Evolutionary conservation across 306 rosid species (phyloP).

Genomic region (Purshia tridentata): DNA sequence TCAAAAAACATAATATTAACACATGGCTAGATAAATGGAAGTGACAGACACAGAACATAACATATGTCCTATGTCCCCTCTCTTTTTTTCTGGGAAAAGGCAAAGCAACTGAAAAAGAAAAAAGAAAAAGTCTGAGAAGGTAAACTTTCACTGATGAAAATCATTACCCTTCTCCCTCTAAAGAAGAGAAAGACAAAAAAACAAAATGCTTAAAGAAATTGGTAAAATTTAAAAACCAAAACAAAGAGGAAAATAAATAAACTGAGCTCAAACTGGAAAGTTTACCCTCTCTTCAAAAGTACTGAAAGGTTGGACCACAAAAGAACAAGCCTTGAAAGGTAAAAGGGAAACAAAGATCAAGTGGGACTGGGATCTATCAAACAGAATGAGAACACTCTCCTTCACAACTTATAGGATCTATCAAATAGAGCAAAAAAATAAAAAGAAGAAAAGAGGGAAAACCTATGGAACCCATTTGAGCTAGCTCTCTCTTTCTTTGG

Average conservation of each 20-base stretch:
- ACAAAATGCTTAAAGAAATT: background rate
- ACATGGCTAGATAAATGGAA: background rate
- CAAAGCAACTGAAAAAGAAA: conserved; percentile 34
- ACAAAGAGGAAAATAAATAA: background rate
- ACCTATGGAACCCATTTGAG: conserved; percentile 6
- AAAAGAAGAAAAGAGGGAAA: background rate
- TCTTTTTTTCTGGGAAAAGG: conserved; percentile 18
- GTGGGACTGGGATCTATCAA: conserved; percentile 50
- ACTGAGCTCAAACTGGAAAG: conserved; percentile 3
- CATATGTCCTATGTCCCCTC: background rate
- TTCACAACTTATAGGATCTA: background rate
- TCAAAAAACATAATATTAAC: conserved; percentile 8
- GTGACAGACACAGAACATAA: background rate
- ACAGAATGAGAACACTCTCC: conserved; percentile 3
- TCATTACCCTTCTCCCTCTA: conserved; percentile 31
- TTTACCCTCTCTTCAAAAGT: conserved; percentile 11
- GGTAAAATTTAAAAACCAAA: background rate
- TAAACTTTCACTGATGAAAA: conserved; percentile 21
- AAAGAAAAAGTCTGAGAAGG: conserved; percentile 23
- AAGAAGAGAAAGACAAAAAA: conserved; percentile 26
- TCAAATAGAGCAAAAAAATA: background rate
- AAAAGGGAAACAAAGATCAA: conserved; percentile 5
- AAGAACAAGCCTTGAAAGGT: too few relatives aligned
- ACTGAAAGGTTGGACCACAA: conserved; percentile 4
- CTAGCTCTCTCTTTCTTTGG: background rate